Conservation (phyloP, 2,329 filamentous ascomycete species). For the Paecilomyces sp. region DNA sequence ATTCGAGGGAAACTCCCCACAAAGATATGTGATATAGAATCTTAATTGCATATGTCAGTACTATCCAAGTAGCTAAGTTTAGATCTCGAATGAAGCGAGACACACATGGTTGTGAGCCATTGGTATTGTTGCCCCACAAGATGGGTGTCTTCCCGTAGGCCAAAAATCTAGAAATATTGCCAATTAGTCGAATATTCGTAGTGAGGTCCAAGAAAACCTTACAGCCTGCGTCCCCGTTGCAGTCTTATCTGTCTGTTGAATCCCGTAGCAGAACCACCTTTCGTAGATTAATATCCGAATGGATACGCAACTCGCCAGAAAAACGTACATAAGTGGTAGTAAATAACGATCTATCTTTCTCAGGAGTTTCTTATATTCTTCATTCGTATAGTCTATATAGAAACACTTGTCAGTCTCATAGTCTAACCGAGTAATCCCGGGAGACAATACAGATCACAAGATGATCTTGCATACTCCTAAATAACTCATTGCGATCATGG, state of each 20-base stretch:
- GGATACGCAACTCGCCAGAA: background rate
- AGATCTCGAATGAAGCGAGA: background rate
- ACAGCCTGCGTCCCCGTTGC: background rate
- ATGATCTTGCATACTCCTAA: background rate
- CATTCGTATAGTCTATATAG: background rate
- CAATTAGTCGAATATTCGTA: background rate
- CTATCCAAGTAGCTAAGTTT: background rate
- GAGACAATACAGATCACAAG: background rate
- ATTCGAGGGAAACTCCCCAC: slow-evolving; percentile 26
- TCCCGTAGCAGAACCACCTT: background rate
- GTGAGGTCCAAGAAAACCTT: background rate
- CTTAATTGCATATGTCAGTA: background rate
- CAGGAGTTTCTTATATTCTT: background rate
- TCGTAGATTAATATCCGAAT: background rate
- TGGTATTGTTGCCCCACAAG: background rate
- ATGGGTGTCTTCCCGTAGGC: background rate
- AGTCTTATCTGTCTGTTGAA: background rate
- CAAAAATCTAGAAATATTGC: background rate
- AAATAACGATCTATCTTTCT: background rate
- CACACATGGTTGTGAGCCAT: background rate
- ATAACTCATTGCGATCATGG: no score
- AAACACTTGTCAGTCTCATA: background rate
- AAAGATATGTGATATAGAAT: slow-evolving; percentile 22
- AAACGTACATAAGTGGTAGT: background rate
- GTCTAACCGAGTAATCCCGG: no score